Evolutionary conservation across 1,139 yeast genomes (phyloP).

Genomic region (Kazachstania sp.): DNA sequence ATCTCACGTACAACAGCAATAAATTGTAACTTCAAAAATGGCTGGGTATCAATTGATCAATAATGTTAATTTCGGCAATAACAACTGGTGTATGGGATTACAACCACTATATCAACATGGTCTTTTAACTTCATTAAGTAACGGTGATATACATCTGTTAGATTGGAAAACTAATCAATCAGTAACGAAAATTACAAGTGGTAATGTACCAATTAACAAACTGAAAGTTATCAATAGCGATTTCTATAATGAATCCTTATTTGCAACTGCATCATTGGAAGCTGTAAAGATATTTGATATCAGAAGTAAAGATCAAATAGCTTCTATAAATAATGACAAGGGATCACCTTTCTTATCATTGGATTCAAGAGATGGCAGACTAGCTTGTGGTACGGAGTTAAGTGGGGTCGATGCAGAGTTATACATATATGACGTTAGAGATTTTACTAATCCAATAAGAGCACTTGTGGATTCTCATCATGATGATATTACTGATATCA

Average conservation of each 20-base stretch:
- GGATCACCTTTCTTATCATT: constrained; percentile 38
- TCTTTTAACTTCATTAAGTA: constrained; percentile 24
- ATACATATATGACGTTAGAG: constrained; percentile 62
- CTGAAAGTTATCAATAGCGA: constrained; percentile 27
- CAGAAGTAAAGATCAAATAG: constrained; percentile 32
- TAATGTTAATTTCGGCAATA: constrained; percentile 18
- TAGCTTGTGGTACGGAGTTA: constrained; percentile 85
- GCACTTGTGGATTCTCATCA: constrained; percentile 80
- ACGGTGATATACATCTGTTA: constrained; percentile 25
- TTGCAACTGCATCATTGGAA: constrained; percentile 47
- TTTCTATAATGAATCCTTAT: constrained; percentile 19
- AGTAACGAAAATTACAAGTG: constrained; percentile 24
- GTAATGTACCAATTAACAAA: constrained; percentile 27
- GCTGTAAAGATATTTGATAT: constrained; percentile 65
- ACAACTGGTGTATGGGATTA: constrained; percentile 28
- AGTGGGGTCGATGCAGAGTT: constrained; percentile 76
- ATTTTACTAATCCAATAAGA: constrained; percentile 35
- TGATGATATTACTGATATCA: constrained; percentile 78
- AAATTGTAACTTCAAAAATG: constrained; percentile 1
- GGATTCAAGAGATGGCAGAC: constrained; percentile 33
- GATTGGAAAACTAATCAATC: constrained; percentile 22
- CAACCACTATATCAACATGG: constrained; percentile 24
- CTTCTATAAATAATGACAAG: constrained; percentile 36
- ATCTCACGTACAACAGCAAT: no score
- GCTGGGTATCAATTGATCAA: constrained; percentile 5